Base-by-base conservation (phyloP, 108 stramenopile species). In the Cyclotella sp. region DNA sequence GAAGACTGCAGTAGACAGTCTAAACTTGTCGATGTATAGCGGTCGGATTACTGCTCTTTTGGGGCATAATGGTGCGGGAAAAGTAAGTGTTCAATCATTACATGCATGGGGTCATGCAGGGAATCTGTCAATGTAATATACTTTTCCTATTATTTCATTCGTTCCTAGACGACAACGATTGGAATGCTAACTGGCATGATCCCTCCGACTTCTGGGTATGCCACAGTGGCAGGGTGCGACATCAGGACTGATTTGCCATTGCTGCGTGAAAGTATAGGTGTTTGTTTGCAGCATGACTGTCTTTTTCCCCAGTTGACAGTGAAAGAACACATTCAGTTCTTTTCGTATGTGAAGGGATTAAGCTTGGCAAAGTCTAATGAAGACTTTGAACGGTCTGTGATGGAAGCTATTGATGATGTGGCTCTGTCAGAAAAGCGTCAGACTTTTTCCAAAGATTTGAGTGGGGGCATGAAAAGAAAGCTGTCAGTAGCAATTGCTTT, bases 251-350 rank as follows among this genome's bases (percentile, higher is more conserved):
- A 94, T 19, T 84, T 96, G 88, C 47, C 69, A 26, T 58, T 62
- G 21, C 76, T 96, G 29, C 88, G 95, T 22, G 47, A 88, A 63
- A 84, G 90, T 40, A 74, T 95, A n/a, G 97, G 97, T 70, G 92
- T 98, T 43, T 98, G 97, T 67, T 83, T 96, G 39, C 97, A 98
- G 72, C 95, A 96, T 75, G 95, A 98, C 77, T 91, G 93, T 65
- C 84, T 98, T 14, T 95, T 92, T 70, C 94, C 93, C 9, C 51
- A 77, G 26, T 84, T 98, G 43, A 96, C 97, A 13, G 96, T 96
- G 45, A 72, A 82, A 9, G 97, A 98, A 73, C 97, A 98, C 72
- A 62, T 98, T 24, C 47, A 85, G 57, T 89, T 98, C 79, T 97
- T 95, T 77, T 84, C 89, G 16, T 65, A 89, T 40, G 44, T 98